A percentile compares a stretch with the other conserved stretches of the same genome.
Conservation (phyloP, 768 basidiomycete species). For the Termitomyces sp. region DNA sequence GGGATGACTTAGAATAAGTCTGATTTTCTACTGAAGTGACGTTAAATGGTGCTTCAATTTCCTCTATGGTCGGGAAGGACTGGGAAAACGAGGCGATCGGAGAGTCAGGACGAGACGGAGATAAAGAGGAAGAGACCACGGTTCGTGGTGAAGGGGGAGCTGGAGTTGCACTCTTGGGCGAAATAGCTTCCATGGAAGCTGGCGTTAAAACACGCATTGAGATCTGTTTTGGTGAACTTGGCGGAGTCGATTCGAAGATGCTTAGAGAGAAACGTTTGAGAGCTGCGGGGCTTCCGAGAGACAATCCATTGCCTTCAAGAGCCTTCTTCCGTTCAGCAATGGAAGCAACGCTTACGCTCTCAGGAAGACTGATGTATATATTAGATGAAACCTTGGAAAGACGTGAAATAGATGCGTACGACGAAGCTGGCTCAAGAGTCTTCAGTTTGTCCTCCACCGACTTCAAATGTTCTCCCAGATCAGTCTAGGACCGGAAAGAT, state of each 20-base stretch:
- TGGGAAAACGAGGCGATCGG: conserved; percentile 58
- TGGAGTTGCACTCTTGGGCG: conserved; percentile 26
- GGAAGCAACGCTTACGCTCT: conserved; percentile 30
- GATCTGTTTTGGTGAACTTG: conserved; percentile 33
- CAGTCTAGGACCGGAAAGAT: conserved; percentile 18
- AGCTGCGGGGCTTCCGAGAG: conserved; percentile 31
- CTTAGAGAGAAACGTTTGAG: conserved; percentile 58
- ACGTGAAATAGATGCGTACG: conserved; percentile 19
- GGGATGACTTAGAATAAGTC: conserved; percentile 8
- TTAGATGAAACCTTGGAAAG: conserved; percentile 3
- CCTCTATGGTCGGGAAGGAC: conserved; percentile 73
- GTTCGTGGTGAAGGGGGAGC: conserved; percentile 48
- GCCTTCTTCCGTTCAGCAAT: conserved; percentile 81
- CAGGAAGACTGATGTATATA: conserved; percentile 11
- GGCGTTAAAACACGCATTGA: conserved; percentile 25
- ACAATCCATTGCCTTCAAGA: conserved; percentile 66
- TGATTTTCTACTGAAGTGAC: conserved; percentile 38
- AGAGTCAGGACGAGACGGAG: conserved; percentile 70
- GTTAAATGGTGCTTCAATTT: conserved; percentile 51
- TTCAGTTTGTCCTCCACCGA: conserved; percentile 43
- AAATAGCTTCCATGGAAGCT: conserved; percentile 18
- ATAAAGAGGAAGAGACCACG: conserved; percentile 57
- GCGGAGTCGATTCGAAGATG: conserved; percentile 33
- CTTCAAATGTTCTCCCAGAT: conserved; percentile 33
- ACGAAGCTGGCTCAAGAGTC: conserved; percentile 29